Conservation (phyloP, 345 rosid genomes). For the Populus davidiana region DNA sequence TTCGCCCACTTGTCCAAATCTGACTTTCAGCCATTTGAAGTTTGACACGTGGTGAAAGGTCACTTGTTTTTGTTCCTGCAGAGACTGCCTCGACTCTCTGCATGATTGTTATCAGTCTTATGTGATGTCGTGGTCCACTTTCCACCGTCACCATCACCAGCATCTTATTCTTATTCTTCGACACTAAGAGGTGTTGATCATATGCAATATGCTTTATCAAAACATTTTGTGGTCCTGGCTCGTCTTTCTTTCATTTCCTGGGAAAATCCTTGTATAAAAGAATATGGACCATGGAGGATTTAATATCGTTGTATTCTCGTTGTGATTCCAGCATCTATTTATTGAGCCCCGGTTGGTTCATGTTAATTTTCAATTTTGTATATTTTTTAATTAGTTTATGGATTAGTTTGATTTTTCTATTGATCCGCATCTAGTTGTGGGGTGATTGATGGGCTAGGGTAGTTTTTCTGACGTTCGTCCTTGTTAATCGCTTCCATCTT, state of each 20-base stretch:
- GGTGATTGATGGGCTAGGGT: too few relatives aligned
- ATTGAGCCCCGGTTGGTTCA: too few relatives aligned
- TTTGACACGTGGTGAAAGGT: neutral
- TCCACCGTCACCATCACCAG: neutral
- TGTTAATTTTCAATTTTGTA: too few relatives aligned
- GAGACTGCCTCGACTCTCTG: neutral
- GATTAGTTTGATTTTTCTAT: too few relatives aligned
- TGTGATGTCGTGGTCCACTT: neutral
- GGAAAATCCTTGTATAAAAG: too few relatives aligned
- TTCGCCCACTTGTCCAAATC: neutral
- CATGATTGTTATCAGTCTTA: neutral
- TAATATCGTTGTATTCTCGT: too few relatives aligned
- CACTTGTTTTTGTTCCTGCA: neutral
- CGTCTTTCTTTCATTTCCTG: neutral
- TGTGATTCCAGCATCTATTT: too few relatives aligned
- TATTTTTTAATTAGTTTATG: too few relatives aligned
- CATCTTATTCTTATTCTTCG: neutral
- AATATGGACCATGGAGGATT: too few relatives aligned
- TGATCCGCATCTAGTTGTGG: too few relatives aligned
- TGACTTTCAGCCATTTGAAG: neutral
- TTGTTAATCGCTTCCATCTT: too few relatives aligned
- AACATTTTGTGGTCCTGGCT: neutral
- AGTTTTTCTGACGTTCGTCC: too few relatives aligned
- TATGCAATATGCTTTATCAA: neutral
- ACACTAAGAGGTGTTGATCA: neutral